These are phyloP conservation scores for Pogostemon cablin DNA, from an alignment of 257 asterid genomes.

Conservation along the genomic window DNA sequence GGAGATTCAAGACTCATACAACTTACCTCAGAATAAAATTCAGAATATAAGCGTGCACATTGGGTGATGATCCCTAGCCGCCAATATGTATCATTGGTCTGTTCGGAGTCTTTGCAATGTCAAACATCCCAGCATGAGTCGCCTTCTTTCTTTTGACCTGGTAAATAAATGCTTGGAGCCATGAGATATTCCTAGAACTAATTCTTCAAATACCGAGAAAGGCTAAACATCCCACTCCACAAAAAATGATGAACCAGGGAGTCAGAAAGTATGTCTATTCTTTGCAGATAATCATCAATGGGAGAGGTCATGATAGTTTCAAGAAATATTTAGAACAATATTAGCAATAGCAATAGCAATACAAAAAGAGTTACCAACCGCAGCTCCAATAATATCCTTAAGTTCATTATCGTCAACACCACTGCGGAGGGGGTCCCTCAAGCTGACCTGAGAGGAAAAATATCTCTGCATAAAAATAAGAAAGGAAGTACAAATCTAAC, in stretches of 20 bases:
- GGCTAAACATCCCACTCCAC: not conserved
- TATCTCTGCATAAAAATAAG: constrained; percentile 3
- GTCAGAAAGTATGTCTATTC: too few relatives aligned
- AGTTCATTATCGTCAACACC: constrained; percentile 81
- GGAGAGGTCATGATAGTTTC: not conserved
- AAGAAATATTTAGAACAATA: constrained; percentile 14
- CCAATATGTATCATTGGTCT: constrained; percentile 99
- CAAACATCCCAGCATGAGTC: constrained; percentile 95
- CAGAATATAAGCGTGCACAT: constrained; percentile 26
- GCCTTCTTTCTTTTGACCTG: constrained; percentile 96
- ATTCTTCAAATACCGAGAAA: not conserved
- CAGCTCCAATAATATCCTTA: constrained; percentile 74
- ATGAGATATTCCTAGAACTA: constrained; percentile 19
- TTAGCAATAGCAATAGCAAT: constrained; percentile 20
- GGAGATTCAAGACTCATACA: not conserved
- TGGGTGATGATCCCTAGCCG: constrained; percentile 48
- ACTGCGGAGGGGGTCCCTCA: constrained; percentile 86
- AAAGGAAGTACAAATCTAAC: not conserved
- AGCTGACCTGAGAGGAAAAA: constrained; percentile 69
- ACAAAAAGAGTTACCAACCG: constrained; percentile 48
- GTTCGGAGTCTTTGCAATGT: constrained; percentile 88
- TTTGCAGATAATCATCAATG: not conserved
- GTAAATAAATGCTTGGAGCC: constrained; percentile 25
- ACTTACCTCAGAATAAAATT: constrained; percentile 23
- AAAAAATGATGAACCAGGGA: not conserved